Conservation (phyloP, 768 basidiomycete species). For the Tricholoma bakamatsutake region DNA sequence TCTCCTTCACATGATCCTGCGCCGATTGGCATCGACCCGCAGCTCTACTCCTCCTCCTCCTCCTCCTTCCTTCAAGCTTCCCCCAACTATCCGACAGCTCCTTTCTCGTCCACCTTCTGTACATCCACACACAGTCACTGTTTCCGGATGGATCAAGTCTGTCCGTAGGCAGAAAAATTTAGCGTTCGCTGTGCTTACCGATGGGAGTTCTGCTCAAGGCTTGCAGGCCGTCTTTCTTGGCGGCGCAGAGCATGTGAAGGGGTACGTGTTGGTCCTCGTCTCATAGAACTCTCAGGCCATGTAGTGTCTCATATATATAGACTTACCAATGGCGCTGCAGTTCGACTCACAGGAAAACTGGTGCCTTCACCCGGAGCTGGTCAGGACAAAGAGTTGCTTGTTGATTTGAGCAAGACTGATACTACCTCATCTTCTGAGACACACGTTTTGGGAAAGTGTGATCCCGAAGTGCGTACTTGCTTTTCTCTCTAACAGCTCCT, state of each 20-base stretch:
- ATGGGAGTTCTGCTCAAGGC: slow-evolving; percentile 68
- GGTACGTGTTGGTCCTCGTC: slow-evolving; percentile 7
- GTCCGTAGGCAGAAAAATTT: slow-evolving; percentile 83
- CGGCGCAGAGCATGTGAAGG: slow-evolving; percentile 25
- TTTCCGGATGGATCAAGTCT: slow-evolving; percentile 85
- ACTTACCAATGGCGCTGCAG: slow-evolving; percentile 18
- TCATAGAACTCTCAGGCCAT: not conserved
- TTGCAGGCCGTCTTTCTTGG: slow-evolving; percentile 73
- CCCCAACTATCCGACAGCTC: slow-evolving; percentile 27
- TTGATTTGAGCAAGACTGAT: slow-evolving; percentile 24
- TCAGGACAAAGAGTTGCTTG: slow-evolving; percentile 43
- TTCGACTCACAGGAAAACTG: slow-evolving; percentile 31
- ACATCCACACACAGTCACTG: slow-evolving; percentile 23
- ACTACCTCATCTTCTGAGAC: slow-evolving; percentile 14
- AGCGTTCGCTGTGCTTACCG: slow-evolving; percentile 77
- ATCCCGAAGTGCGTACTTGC: slow-evolving; percentile 33
- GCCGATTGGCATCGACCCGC: slow-evolving; percentile 15
- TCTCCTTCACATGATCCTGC: slow-evolving; percentile 17
- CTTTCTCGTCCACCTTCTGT: slow-evolving; percentile 12
- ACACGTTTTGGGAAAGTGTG: slow-evolving; percentile 40
- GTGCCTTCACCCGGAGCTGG: slow-evolving; percentile 38
- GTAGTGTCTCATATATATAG: slow-evolving; percentile 5
- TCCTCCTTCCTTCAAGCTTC: slow-evolving; percentile 13
- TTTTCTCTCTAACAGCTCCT: too few relatives aligned
- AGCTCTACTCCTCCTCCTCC: slow-evolving; percentile 5